Conservation (phyloP, 1,139 yeast genomes). For the Sugiyamaella neomexicana region DNA sequence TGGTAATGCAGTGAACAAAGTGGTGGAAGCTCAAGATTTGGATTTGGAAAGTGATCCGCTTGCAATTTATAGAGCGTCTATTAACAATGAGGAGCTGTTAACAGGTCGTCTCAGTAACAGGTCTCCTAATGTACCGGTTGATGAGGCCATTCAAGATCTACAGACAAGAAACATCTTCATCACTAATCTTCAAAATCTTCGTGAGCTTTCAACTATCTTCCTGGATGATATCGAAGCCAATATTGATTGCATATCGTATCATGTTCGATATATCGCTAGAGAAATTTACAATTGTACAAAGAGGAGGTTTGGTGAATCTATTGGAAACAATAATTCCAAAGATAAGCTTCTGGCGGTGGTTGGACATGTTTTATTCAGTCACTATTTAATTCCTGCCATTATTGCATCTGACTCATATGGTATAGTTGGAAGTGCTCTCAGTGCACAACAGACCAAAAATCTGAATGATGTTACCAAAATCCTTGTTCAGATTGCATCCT, state of each 20-base stretch:
- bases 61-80: constrained; percentile 49
- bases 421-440: constrained; percentile 41
- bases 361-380: constrained; percentile 65
- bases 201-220: constrained; percentile 68
- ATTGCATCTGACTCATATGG: constrained; percentile 71
- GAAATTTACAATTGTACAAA: constrained; percentile 44
- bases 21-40: constrained; percentile 57
- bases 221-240: constrained; percentile 49
- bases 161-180: constrained; percentile 70
- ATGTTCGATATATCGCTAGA: constrained; percentile 53
- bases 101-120: constrained; percentile 46
- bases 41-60: constrained; percentile 83
- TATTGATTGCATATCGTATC: constrained; percentile 58
- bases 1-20: constrained; percentile 51
- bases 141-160: constrained; percentile 74
- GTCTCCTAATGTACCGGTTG: constrained; percentile 52
- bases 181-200: constrained; percentile 66
- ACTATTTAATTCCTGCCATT: constrained; percentile 65
- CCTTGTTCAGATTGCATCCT: constrained; percentile 62
- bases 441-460: constrained; percentile 50
- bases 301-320: constrained; percentile 41
- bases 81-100: constrained; percentile 50
- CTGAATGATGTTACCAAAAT: constrained; percentile 60
- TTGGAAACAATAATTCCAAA: constrained; percentile 18
- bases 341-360: constrained; percentile 61